phyloP scores from a whole-genome alignment of 129 eudicot genomes.

The Ambrosia trifida region DNA sequence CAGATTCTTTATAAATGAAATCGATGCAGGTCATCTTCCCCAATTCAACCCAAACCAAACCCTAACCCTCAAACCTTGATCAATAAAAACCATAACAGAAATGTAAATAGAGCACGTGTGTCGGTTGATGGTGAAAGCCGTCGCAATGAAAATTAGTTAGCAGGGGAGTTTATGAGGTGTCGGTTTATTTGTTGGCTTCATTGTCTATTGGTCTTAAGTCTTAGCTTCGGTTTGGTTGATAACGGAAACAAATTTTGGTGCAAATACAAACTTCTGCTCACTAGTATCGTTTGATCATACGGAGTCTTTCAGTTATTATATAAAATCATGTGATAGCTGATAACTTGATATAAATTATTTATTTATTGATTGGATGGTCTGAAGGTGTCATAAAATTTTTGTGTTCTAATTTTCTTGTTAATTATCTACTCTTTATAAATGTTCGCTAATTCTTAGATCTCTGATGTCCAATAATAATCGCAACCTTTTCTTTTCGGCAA shows the following conservation, averaged over 20 bases:
- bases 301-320: background rate
- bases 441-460: background rate
- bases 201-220: too few relatives aligned
- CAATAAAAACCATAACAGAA: too few relatives aligned
- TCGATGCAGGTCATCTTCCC: too few relatives aligned
- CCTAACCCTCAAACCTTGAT: too few relatives aligned
- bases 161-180: too few relatives aligned
- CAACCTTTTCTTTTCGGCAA: background rate
- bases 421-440: too few relatives aligned
- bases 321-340: background rate
- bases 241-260: background rate
- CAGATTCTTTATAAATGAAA: too few relatives aligned
- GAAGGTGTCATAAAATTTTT: background rate
- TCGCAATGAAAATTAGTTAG: too few relatives aligned
- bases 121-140: too few relatives aligned
- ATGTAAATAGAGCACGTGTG: too few relatives aligned
- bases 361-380: background rate
- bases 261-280: background rate
- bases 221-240: background rate
- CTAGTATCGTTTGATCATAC: background rate
- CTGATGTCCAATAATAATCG: background rate
- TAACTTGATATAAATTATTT: background rate
- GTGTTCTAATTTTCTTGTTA: background rate
- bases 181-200: too few relatives aligned
- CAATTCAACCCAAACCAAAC: too few relatives aligned